Evolutionary conservation across 2,329 filamentous ascomycete genomes (phyloP), one percentile per base, ranked within the genome.

Genomic region (Aspergillus felis): DNA sequence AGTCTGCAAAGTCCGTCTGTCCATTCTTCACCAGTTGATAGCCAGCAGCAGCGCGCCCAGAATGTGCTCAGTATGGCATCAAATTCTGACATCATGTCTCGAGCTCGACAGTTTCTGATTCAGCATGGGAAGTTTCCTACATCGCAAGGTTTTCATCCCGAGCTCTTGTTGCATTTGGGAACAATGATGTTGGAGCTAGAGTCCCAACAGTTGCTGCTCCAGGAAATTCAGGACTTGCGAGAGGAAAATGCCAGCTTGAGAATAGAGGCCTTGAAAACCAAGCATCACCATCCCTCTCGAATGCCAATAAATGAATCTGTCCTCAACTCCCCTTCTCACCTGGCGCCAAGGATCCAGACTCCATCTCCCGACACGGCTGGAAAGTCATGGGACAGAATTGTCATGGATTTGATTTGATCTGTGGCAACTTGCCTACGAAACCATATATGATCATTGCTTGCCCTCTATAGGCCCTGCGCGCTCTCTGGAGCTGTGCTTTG

Each of bases 351-450:
- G n/a, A 59, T 61, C 2, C 55, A 58, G 47, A 55, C 54, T 20
- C 59, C 63, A 3, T 41, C 55, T 3, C 22, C 56, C 2, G 61
- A 66, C 47, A 62, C 58, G 2, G 57, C 50, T 38, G 64, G 59
- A 4, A 64, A 61, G 38, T 61, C 61, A 6, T 69, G 66, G 67
- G 68, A 70, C 41, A 59, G 63, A 17, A 68, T 69, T 41, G 61
- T 64, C 4, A 52, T 62, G 48, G 66, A 70, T 47, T 49, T 70
- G 24, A 61, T 69, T 35, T 70, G 51, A 66, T 7, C 14, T 38
- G 32, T 17, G 32, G 14, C 29, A 14, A 5, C 29, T 32, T 14
- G 4, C 29, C 12, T 12, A 32, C 29, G 29, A 32, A 32, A 5
- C 3, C 29, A 32, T 32, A 14, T 32, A 0, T 32, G 14, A 14